phyloP scores from a whole-genome alignment of 352 stramenopile species.

The Pythium angustatum region DNA sequence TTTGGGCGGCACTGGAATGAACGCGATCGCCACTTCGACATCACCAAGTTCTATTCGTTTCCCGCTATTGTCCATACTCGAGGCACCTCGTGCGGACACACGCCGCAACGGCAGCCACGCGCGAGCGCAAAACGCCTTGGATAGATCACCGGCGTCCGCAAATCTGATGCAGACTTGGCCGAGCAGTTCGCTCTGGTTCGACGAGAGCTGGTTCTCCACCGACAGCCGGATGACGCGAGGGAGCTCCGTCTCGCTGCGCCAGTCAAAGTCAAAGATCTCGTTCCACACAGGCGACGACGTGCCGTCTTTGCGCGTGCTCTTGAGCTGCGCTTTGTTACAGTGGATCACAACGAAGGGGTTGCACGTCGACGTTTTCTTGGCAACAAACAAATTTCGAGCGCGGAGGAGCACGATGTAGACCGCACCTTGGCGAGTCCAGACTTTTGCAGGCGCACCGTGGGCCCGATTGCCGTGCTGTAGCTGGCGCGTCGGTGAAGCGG shows the following conservation, averaged over 20 bases:
- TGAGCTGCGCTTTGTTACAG: slow-evolving; percentile 51
- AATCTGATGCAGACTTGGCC: slow-evolving; percentile 56
- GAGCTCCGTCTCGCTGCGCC: slow-evolving; percentile 29
- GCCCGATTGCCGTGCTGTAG: neutral
- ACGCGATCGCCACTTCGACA: slow-evolving; percentile 53
- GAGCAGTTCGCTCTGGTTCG: slow-evolving; percentile 67
- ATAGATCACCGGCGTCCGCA: slow-evolving; percentile 21
- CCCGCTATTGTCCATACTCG: slow-evolving; percentile 4
- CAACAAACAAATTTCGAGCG: slow-evolving; percentile 47
- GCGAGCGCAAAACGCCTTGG: slow-evolving; percentile 41
- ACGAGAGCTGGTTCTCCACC: slow-evolving; percentile 66
- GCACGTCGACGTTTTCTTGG: slow-evolving; percentile 65
- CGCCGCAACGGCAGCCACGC: slow-evolving; percentile 57
- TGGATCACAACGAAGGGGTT: slow-evolving; percentile 72
- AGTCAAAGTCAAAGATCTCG: slow-evolving; percentile 80
- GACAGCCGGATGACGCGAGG: slow-evolving; percentile 38
- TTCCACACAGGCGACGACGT: slow-evolving; percentile 71
- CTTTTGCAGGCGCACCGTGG: slow-evolving; percentile 26
- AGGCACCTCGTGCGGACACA: slow-evolving; percentile 14
- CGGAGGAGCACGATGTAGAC: slow-evolving; percentile 55
- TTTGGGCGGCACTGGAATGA: slow-evolving; percentile 30
- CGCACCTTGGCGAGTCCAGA: slow-evolving; percentile 55
- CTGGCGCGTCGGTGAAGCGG: slow-evolving; percentile 8
- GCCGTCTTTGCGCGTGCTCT: slow-evolving; percentile 70
- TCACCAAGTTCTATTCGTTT: slow-evolving; percentile 39